Percentiles rank a stretch among this genome's conserved stretches.
Conservation (phyloP, 768 basidiomycete species). For the Kwoniella heveanensis region DNA sequence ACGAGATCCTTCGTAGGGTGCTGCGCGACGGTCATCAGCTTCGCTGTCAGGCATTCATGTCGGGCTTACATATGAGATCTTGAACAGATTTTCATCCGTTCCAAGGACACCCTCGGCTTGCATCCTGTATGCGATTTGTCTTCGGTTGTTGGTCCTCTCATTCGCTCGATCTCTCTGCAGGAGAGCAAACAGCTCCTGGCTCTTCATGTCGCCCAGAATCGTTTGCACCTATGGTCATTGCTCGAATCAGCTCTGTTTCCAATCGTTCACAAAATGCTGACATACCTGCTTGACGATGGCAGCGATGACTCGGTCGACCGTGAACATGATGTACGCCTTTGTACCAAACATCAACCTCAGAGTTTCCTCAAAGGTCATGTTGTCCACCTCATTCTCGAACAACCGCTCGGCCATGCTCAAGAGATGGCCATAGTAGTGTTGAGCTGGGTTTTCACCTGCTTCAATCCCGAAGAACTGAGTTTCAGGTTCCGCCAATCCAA, state of each 20-base stretch:
- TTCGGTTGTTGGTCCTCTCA: conserved; percentile 47
- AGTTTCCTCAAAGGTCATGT: conserved; percentile 88
- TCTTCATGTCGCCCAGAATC: conserved; percentile 77
- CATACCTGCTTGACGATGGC: conserved; percentile 88
- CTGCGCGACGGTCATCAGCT: conserved; percentile 33
- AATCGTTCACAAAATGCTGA: no score
- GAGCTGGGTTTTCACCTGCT: conserved; percentile 59
- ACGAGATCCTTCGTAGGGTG: conserved; percentile 47
- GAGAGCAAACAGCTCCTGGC: conserved; percentile 79
- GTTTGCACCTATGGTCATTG: conserved; percentile 79
- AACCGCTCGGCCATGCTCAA: conserved; percentile 88
- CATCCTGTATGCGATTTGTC: conserved; percentile 59
- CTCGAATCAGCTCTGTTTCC: no score
- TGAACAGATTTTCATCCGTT: conserved; percentile 59
- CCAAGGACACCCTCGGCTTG: conserved; percentile 57
- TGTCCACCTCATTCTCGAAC: conserved; percentile 91
- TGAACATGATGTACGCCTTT: conserved; percentile 88
- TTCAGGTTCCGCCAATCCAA: conserved; percentile 74
- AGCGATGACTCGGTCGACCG: conserved; percentile 86
- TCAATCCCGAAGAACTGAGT: conserved; percentile 49
- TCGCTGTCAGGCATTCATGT: background rate
- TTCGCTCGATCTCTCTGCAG: conserved; percentile 66
- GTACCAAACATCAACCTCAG: conserved; percentile 70
- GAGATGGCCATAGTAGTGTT: conserved; percentile 82
- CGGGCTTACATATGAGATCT: conserved; percentile 57